Evolutionary conservation across 495 filamentous ascomycete species (phyloP).

Genomic region (Daldinia concentrica): DNA sequence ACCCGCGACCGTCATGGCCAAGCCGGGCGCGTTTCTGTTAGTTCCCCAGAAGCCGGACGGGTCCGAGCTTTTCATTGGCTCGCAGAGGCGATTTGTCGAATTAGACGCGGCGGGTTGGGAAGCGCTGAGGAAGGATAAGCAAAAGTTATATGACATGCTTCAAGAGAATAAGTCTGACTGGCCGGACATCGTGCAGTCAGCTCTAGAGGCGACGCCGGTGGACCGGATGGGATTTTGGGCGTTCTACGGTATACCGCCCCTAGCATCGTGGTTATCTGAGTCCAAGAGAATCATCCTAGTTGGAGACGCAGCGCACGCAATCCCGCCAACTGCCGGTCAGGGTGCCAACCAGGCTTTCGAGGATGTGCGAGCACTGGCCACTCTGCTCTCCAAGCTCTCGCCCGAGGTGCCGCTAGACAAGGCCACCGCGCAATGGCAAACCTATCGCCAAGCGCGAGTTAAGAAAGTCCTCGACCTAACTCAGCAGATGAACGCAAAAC

Average conservation of each 20-base stretch:
- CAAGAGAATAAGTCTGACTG: slow-evolving; percentile 32
- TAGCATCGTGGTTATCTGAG: slow-evolving; percentile 48
- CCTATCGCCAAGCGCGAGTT: slow-evolving; percentile 31
- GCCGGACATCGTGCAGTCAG: slow-evolving; percentile 36
- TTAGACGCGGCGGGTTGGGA: slow-evolving; percentile 37
- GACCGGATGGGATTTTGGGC: slow-evolving; percentile 35
- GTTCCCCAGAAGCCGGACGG: slow-evolving; percentile 58
- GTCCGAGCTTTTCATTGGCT: slow-evolving; percentile 55
- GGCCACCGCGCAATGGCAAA: slow-evolving; percentile 34
- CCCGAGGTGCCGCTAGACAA: slow-evolving; percentile 16
- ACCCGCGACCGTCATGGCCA: slow-evolving; percentile 55
- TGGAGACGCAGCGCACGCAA: slow-evolving; percentile 57
- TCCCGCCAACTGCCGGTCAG: slow-evolving; percentile 51
- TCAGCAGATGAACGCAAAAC: slow-evolving; percentile 33
- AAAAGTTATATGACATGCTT: slow-evolving; percentile 37
- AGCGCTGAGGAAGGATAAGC: slow-evolving; percentile 34
- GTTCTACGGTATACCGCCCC: slow-evolving; percentile 24
- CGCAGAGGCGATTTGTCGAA: slow-evolving; percentile 44
- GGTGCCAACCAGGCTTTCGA: slow-evolving; percentile 49
- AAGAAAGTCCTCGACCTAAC: slow-evolving; percentile 37
- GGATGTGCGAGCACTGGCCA: slow-evolving; percentile 44
- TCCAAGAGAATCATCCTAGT: slow-evolving; percentile 46
- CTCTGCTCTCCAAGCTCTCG: slow-evolving; percentile 30
- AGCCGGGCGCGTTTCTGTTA: slow-evolving; percentile 57
- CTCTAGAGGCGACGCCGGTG: slow-evolving; percentile 11